A percentile compares a stretch with the other conserved stretches of the same genome.
Evolutionary conservation across 768 basidiomycete genomes (phyloP).

Genomic region (Phylloporus arenicola): DNA sequence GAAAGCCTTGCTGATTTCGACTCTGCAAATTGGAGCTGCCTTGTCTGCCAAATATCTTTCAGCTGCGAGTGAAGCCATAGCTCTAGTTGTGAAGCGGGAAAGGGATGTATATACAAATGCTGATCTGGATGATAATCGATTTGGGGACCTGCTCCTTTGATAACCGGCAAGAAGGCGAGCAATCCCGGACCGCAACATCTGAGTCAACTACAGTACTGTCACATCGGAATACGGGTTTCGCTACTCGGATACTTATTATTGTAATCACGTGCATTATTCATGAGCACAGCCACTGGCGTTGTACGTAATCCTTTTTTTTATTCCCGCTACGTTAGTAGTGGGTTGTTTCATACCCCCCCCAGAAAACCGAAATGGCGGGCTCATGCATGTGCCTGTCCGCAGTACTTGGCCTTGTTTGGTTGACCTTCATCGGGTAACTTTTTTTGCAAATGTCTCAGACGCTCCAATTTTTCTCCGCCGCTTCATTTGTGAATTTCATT

Average conservation of each 20-base stretch:
- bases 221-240: constrained; percentile 11
- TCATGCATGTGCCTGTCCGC: no score
- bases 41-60: constrained; percentile 74
- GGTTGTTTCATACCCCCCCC: no score
- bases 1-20: constrained; percentile 67
- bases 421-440: no score
- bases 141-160: constrained; percentile 3
- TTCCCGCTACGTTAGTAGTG: no score
- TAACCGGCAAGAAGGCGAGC: constrained; percentile 7
- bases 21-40: constrained; percentile 67
- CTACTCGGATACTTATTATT: not conserved
- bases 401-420: no score
- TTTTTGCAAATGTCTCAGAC: no score
- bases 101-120: not conserved
- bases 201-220: not conserved
- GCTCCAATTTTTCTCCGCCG: no score
- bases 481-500: no score
- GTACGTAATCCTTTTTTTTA: no score
- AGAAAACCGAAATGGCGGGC: no score
- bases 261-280: not conserved
- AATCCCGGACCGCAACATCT: constrained; percentile 9
- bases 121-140: constrained; percentile 11
- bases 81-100: constrained; percentile 8
- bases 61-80: constrained; percentile 33
- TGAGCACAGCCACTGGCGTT: not conserved